These are phyloP conservation scores for Ceratobasidium sp. DNA, from an alignment of 1,284 basidiomycete genomes.

Conservation along the genomic window DNA sequence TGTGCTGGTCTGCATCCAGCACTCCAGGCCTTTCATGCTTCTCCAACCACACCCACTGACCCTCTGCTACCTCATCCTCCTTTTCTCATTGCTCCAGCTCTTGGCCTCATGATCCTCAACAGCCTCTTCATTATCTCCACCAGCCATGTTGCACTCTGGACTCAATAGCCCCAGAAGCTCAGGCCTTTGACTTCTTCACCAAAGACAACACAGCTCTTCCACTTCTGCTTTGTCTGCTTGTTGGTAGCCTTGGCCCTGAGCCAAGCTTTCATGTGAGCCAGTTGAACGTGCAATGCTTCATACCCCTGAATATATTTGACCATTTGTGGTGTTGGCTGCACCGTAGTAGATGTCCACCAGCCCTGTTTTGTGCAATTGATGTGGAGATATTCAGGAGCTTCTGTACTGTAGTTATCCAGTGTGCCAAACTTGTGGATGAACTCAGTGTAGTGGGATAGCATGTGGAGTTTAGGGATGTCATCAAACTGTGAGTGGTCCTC, in stretches of 20 bases:
- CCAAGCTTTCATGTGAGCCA: not conserved
- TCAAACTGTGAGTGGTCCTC: not conserved
- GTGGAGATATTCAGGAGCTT: slow-evolving; percentile 43
- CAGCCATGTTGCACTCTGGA: not conserved
- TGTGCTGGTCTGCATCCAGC: not conserved
- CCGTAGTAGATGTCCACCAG: slow-evolving; percentile 42
- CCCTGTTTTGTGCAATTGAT: slow-evolving; percentile 41
- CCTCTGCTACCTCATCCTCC: not conserved
- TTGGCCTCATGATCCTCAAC: not conserved
- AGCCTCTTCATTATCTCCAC: not conserved
- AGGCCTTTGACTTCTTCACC: not conserved
- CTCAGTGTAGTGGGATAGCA: slow-evolving; percentile 37
- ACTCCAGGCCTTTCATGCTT: not conserved
- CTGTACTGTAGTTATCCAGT: slow-evolving; percentile 44
- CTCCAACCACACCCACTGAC: not conserved
- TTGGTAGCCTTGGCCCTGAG: not conserved
- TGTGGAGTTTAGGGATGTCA: slow-evolving; percentile 36
- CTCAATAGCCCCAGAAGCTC: not conserved
- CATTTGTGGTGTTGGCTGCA: slow-evolving; percentile 37
- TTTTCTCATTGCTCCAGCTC: not conserved
- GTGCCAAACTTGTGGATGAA: slow-evolving; percentile 39
- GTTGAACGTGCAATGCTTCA: not conserved
- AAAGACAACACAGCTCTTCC: not conserved
- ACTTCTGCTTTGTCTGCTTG: not conserved
- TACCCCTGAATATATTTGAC: not conserved